phyloP scores from a whole-genome alignment of 805 yeast genomes.

The Lipomyces spencermartinsiae region DNA sequence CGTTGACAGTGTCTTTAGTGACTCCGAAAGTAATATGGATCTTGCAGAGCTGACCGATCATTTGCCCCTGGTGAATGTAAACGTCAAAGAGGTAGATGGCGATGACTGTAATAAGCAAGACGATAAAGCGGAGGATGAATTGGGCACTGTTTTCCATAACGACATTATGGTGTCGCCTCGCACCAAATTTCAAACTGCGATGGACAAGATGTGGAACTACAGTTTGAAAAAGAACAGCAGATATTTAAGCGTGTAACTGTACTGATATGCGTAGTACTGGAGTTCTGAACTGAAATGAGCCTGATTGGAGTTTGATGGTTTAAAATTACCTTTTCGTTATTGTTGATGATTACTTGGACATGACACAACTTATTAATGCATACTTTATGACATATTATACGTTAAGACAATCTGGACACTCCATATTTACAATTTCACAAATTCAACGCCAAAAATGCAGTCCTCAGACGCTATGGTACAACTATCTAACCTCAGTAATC shows the following conservation, averaged over 20 bases:
- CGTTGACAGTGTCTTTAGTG: background rate
- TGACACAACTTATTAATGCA: background rate
- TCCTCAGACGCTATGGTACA: background rate
- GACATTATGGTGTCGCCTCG: background rate
- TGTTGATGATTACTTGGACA: background rate
- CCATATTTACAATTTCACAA: background rate
- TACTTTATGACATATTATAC: background rate
- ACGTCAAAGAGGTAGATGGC: background rate
- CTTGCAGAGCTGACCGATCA: background rate
- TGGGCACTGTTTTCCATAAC: background rate
- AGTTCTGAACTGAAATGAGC: background rate
- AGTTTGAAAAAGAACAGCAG: background rate
- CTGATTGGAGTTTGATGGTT: background rate
- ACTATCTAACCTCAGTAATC: conserved; percentile 20
- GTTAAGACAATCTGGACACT: too few relatives aligned
- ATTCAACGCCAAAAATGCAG: background rate
- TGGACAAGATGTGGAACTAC: background rate
- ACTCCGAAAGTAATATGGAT: background rate
- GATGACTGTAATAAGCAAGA: background rate
- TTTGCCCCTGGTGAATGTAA: background rate
- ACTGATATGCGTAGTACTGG: background rate
- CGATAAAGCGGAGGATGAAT: background rate
- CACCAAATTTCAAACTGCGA: background rate
- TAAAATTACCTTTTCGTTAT: background rate
- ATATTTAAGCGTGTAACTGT: background rate